These are phyloP conservation scores for Chaetoscypha palmicola DNA, from an alignment of 2,329 filamentous ascomycete species.

Conservation along the genomic window DNA sequence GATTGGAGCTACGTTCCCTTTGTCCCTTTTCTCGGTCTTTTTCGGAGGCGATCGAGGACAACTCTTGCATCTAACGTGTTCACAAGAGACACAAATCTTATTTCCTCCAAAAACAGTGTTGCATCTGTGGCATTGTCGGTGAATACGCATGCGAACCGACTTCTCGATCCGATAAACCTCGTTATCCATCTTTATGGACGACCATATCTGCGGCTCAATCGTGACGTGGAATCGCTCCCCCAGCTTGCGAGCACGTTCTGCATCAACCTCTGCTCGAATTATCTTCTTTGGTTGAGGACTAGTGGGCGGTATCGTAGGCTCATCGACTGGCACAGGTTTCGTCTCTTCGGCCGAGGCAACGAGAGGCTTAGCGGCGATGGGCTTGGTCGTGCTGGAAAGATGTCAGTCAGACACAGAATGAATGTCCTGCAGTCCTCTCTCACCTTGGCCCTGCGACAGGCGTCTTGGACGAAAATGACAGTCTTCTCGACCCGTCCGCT, in stretches of 20 bases:
- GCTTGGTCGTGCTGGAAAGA: constrained; percentile 9
- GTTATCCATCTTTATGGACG: constrained; percentile 20
- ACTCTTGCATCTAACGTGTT: constrained; percentile 72
- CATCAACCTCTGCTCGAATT: constrained; percentile 25
- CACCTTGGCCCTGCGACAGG: constrained; percentile 21
- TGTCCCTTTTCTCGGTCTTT: constrained; percentile 45
- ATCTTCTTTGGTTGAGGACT: constrained; percentile 18
- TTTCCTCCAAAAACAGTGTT: constrained; percentile 64
- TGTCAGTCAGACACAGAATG: constrained; percentile 7
- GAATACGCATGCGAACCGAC: constrained; percentile 70
- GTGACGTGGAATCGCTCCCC: constrained; percentile 33
- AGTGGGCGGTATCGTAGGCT: constrained; percentile 5
- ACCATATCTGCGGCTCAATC: constrained; percentile 31
- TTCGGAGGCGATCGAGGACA: constrained; percentile 63
- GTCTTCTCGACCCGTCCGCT: constrained; percentile 24
- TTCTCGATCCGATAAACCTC: constrained; percentile 54
- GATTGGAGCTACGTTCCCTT: constrained; percentile 46
- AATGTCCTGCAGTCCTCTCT: neutral
- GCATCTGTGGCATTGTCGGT: constrained; percentile 76
- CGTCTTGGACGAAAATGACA: constrained; percentile 17
- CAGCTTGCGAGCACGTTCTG: constrained; percentile 31
- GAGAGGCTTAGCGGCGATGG: neutral
- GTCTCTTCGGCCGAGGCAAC: constrained; percentile 7
- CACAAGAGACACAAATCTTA: constrained; percentile 69
- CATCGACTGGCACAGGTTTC: neutral